Evolutionary conservation across 1,284 basidiomycete species (phyloP).

Genomic region (Moesziomyces parantarcticus): DNA sequence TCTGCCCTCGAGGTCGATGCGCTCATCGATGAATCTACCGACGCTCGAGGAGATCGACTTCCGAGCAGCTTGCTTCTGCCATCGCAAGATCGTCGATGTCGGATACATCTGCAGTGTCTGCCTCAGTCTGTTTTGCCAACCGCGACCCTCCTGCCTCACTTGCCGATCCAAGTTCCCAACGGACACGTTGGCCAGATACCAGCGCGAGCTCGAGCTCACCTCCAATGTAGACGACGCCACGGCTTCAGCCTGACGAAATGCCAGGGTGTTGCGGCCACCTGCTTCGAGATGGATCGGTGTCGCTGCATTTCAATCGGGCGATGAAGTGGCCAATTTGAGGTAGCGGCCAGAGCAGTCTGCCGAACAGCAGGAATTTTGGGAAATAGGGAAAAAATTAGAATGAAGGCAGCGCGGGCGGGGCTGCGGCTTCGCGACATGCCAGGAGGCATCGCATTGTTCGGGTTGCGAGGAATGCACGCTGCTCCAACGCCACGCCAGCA

Average conservation of each 20-base stretch:
- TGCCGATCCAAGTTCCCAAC: slow-evolving; percentile 44
- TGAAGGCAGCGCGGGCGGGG: too few relatives aligned
- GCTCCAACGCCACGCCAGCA: too few relatives aligned
- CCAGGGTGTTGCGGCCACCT: background rate
- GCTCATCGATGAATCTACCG: slow-evolving; percentile 82
- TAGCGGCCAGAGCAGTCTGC: background rate
- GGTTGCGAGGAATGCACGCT: background rate
- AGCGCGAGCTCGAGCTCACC: slow-evolving; percentile 29
- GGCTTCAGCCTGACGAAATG: background rate
- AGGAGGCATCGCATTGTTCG: background rate
- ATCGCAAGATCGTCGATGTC: slow-evolving; percentile 93
- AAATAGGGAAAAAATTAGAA: too few relatives aligned
- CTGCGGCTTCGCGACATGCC: background rate
- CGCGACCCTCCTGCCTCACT: slow-evolving; percentile 39
- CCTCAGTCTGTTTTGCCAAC: slow-evolving; percentile 55
- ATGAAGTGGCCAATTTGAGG: too few relatives aligned
- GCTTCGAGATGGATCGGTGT: too few relatives aligned
- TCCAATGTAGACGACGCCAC: background rate
- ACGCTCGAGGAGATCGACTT: slow-evolving; percentile 96
- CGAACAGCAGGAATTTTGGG: too few relatives aligned
- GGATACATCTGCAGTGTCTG: slow-evolving; percentile 85
- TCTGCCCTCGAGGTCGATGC: slow-evolving; percentile 72
- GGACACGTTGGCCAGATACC: slow-evolving; percentile 29
- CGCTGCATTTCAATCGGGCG: too few relatives aligned
- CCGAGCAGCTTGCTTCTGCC: slow-evolving; percentile 97